Conservation (phyloP, 257 asterid species). For the Penstemon newberryi region DNA sequence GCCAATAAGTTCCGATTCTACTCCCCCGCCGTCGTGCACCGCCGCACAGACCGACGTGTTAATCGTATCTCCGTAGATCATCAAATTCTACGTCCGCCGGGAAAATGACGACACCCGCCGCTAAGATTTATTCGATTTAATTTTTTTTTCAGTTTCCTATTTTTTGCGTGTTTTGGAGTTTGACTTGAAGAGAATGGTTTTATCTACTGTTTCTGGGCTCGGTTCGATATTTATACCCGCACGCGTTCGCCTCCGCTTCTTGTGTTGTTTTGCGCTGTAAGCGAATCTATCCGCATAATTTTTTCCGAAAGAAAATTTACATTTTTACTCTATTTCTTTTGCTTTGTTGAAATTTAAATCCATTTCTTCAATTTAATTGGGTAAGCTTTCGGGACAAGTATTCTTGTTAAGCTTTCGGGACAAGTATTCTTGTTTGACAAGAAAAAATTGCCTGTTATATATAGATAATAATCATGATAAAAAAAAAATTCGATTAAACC, state of each 20-base stretch:
- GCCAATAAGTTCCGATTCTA: constrained; percentile 35
- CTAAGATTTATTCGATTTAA: constrained; percentile 30
- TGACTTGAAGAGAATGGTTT: constrained; percentile 44
- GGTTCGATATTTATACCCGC: constrained; percentile 30
- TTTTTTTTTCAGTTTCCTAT: not conserved
- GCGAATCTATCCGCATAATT: constrained; percentile 35
- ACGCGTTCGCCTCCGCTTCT: constrained; percentile 43
- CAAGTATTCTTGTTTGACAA: not conserved
- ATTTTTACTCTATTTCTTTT: not conserved
- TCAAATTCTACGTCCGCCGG: constrained; percentile 47
- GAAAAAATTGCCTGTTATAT: not conserved
- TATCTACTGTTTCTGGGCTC: constrained; percentile 35
- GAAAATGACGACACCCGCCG: constrained; percentile 28
- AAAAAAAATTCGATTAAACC: not conserved
- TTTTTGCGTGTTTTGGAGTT: constrained; percentile 32
- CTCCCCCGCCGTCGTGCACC: constrained; percentile 58
- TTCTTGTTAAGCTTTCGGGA: not conserved
- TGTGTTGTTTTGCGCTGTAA: constrained; percentile 25
- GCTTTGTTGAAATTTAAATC: not conserved
- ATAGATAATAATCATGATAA: not conserved
- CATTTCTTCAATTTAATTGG: not conserved
- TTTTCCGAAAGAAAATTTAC: not conserved
- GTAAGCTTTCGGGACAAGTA: not conserved
- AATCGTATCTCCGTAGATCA: constrained; percentile 39
- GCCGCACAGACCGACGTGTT: constrained; percentile 56